A percentile compares a stretch with the other conserved stretches of the same genome.
These are phyloP conservation scores for Triticum timopheevii DNA, from an alignment of 176 grass and related monocot genomes.

Conservation along the genomic window DNA sequence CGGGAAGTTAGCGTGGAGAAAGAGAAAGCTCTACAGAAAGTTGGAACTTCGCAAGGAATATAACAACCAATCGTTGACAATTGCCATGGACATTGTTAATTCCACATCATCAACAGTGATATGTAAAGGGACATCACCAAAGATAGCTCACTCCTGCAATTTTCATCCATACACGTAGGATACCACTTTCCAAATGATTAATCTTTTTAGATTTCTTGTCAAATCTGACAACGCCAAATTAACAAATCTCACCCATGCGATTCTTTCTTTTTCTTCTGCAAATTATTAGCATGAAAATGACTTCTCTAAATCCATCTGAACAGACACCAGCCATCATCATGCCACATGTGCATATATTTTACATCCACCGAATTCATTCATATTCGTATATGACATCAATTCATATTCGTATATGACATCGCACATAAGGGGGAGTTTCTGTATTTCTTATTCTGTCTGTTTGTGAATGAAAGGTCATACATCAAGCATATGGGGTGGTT, in stretches of 20 bases:
- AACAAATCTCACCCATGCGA: not conserved
- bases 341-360: not conserved
- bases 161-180: not conserved
- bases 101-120: not conserved
- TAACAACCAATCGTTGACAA: not conserved
- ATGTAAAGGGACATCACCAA: not conserved
- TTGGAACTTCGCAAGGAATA: not conserved
- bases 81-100: not conserved
- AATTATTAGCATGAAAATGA: not conserved
- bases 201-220: not conserved
- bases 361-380: not conserved
- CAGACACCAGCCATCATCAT: conserved; percentile 2
- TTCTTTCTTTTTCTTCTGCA: not conserved
- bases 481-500: not conserved
- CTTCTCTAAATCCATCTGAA: not conserved
- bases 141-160: not conserved
- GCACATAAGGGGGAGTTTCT: not conserved
- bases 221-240: not conserved
- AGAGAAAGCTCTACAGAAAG: not conserved
- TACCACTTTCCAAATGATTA: not conserved
- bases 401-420: not conserved
- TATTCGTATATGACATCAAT: no score
- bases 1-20: not conserved
- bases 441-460: not conserved
- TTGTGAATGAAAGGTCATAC: not conserved